Conservation (phyloP, 768 basidiomycete genomes). For the Cyclocybe cylindracea region DNA sequence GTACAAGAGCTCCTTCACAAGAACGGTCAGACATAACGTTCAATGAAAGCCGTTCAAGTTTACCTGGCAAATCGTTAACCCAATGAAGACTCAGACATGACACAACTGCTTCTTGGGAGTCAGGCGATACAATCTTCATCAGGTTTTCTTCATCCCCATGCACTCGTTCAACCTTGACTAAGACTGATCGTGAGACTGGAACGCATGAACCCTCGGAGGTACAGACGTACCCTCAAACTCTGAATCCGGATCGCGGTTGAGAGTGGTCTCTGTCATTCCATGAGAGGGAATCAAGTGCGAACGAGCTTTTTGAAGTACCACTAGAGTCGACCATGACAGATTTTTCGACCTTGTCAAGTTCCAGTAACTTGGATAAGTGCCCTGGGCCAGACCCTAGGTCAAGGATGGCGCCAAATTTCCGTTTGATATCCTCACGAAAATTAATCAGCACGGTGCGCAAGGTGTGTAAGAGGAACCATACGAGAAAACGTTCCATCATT, state of each 20-base stretch:
- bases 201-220: background rate
- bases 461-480: conserved; percentile 29
- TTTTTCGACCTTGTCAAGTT: conserved; percentile 64
- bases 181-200: conserved; percentile 6
- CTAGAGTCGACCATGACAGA: conserved; percentile 87
- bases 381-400: conserved; percentile 93
- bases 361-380: conserved; percentile 85
- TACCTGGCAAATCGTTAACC: conserved; percentile 97
- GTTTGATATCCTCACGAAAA: conserved; percentile 79
- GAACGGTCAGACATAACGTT: background rate
- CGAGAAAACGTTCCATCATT: conserved; percentile 88
- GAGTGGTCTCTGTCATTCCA: conserved; percentile 52
- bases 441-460: background rate
- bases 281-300: background rate
- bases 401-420: conserved; percentile 74
- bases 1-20: conserved; percentile 71
- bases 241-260: conserved; percentile 75
- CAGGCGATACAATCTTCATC: conserved; percentile 58
- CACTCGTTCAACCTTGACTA: conserved; percentile 79
- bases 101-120: conserved; percentile 89
- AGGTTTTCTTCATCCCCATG: conserved; percentile 86
- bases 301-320: conserved; percentile 45
- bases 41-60: conserved; percentile 8
- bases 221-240: conserved; percentile 73
- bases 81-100: conserved; percentile 93